phyloP scores from a whole-genome alignment of 768 basidiomycete genomes.

The Rhizopogon roseolus region DNA sequence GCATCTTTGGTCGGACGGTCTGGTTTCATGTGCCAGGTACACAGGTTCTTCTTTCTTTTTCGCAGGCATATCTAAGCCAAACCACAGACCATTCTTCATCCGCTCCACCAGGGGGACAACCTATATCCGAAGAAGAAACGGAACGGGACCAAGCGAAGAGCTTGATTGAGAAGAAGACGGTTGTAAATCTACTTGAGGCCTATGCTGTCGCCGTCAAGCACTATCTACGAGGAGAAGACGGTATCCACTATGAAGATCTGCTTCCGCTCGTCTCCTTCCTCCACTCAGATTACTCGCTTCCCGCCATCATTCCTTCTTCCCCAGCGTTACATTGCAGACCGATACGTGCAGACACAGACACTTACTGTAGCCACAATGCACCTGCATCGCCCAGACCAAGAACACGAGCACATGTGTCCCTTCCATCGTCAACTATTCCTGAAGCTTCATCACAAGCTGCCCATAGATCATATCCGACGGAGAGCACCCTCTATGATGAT shows the following conservation, averaged over 20 bases:
- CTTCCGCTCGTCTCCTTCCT: conserved; percentile 69
- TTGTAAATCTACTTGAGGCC: conserved; percentile 63
- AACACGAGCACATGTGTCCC: not conserved
- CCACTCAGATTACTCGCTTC: conserved; percentile 52
- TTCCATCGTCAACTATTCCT: not conserved
- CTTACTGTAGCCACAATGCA: not conserved
- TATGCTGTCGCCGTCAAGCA: conserved; percentile 67
- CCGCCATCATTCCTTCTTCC: conserved; percentile 39
- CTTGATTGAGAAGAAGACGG: conserved; percentile 64
- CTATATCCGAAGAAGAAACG: not conserved
- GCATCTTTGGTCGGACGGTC: conserved; percentile 54
- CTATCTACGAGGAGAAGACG: conserved; percentile 58
- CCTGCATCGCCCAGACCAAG: not conserved
- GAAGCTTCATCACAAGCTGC: not conserved
- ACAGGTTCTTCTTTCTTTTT: conserved; percentile 6
- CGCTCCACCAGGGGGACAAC: conserved; percentile 5
- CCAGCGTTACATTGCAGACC: not conserved
- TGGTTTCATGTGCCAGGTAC: conserved; percentile 69
- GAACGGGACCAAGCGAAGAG: conserved; percentile 39
- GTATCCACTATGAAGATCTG: conserved; percentile 37
- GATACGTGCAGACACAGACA: not conserved
- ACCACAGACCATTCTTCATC: conserved; percentile 16
- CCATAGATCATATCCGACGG: not conserved
- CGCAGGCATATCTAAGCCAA: not conserved
- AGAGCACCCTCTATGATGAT: not conserved